phyloP scores from a whole-genome alignment of 352 stramenopile species.

The Globisporangium carolinianum region DNA sequence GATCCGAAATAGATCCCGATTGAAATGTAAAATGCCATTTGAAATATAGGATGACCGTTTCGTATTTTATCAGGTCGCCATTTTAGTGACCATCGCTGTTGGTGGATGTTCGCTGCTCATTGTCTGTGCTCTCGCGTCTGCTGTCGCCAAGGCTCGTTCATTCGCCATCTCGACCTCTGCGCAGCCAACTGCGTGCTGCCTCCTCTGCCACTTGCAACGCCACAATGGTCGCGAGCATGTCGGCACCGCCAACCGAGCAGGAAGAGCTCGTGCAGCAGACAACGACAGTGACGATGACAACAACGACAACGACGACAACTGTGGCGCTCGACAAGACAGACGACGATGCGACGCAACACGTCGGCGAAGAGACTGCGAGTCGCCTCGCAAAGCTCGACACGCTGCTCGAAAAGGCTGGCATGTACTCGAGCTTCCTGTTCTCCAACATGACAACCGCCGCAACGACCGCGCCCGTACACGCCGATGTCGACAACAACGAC shows the following conservation, averaged over 20 bases:
- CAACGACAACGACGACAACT: not conserved
- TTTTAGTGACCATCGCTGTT: no score
- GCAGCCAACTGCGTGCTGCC: no score
- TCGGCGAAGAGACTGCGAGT: slow-evolving; percentile 33
- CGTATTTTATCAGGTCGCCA: no score
- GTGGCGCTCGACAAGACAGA: slow-evolving; percentile 9
- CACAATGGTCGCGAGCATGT: slow-evolving; percentile 50
- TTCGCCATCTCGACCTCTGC: no score
- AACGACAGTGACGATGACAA: not conserved
- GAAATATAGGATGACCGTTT: no score
- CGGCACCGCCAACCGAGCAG: slow-evolving; percentile 16
- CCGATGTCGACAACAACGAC: slow-evolving; percentile 7
- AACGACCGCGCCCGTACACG: slow-evolving; percentile 19
- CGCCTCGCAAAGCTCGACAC: slow-evolving; percentile 81
- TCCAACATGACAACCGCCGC: slow-evolving; percentile 77
- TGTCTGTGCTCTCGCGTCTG: no score
- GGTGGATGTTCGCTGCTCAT: no score
- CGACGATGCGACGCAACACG: not conserved
- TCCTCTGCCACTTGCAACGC: no score
- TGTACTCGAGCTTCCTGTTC: slow-evolving; percentile 85
- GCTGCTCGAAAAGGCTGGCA: slow-evolving; percentile 79
- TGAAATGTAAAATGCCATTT: no score
- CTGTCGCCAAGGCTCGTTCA: no score
- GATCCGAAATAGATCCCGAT: no score
- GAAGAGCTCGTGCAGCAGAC: slow-evolving; percentile 13